Evolutionary conservation across 345 rosid genomes (phyloP).

Genomic region (Eucalyptus virginea): DNA sequence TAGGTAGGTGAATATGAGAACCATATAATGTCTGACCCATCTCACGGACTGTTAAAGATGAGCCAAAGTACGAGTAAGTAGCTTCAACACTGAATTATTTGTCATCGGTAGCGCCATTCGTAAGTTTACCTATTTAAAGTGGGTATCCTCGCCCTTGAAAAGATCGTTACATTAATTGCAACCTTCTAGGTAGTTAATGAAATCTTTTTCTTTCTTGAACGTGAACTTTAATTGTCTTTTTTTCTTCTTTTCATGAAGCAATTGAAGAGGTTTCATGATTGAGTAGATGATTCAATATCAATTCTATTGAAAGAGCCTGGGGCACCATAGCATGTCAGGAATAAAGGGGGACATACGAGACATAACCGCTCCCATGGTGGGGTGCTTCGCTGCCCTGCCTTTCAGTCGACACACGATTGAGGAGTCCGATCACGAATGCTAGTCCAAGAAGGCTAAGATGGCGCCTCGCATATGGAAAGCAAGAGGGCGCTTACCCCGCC

Average conservation of each 20-base stretch:
- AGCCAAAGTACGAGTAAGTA: not conserved
- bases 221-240: not conserved
- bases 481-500: not conserved
- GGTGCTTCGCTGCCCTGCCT: not conserved
- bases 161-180: not conserved
- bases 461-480: not conserved
- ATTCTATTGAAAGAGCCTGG: not conserved
- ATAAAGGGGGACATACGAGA: not conserved
- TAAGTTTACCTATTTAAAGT: not conserved
- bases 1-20: not conserved
- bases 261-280: not conserved
- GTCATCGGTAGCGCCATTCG: rapidly evolving
- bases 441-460: not conserved
- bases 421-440: not conserved
- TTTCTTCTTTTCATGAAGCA: not conserved
- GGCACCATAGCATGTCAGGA: not conserved
- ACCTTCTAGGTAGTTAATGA: not conserved
- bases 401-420: not conserved
- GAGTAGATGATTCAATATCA: not conserved
- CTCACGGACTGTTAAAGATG: not conserved
- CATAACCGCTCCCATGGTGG: not conserved
- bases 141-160: not conserved
- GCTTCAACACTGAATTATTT: not conserved
- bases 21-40: not conserved
- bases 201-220: not conserved